Base-by-base conservation (phyloP, 192 early-diverging fungal species). In the Rhizophagus clarus region DNA sequence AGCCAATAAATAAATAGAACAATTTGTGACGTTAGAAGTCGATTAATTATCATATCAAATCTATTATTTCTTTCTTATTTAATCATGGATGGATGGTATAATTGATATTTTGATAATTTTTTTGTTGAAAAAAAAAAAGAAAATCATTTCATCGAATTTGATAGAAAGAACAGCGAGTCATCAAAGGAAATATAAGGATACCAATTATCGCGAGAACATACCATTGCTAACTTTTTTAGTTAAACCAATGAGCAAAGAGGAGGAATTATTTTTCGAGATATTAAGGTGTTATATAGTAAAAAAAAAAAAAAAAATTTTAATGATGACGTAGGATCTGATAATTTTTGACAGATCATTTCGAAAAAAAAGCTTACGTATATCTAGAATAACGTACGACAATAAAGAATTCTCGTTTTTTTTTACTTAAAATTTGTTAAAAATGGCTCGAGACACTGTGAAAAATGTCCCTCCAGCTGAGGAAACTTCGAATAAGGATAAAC, bases 371-470 rank as follows among this genome's bases (percentile, higher is more conserved):
- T 64, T 24, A 28, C 63, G 24, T n/a, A 26, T 64, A 12, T 64
- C 62, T 29, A 34, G 34, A 34, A 12, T 20, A 28, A 64, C 24
- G 22, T 64, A 28, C n/a, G 9, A 64, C 14, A 29, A 29, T 64
- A 22, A 64, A 56, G 4, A 47, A 56, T 17, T 56, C 17, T 56
- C 20, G 51, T 56, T 56, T 56, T 56, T 22, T 12, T 45, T 3
- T 10, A 45, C 42, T 45, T 45, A 45, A 12, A 45, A 56, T 22
- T 64, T 28, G 28, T 32, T 37, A 61, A 76, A 51, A 34, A 75
- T 74, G 79, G 72, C 74, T 76, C 74, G 32, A 37, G 60, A 73
- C 5, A 69, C 56, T 28, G 31, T 62, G n/a, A 31, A 47, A 24
- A 78, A 26, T 31, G 40, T 28, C 61, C 11, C 32, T 15, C 62